Percentiles rank a stretch among this genome's conserved stretches.
Evolutionary conservation across 192 early-diverging fungal species (phyloP).

Genomic region (Podila epigama): DNA sequence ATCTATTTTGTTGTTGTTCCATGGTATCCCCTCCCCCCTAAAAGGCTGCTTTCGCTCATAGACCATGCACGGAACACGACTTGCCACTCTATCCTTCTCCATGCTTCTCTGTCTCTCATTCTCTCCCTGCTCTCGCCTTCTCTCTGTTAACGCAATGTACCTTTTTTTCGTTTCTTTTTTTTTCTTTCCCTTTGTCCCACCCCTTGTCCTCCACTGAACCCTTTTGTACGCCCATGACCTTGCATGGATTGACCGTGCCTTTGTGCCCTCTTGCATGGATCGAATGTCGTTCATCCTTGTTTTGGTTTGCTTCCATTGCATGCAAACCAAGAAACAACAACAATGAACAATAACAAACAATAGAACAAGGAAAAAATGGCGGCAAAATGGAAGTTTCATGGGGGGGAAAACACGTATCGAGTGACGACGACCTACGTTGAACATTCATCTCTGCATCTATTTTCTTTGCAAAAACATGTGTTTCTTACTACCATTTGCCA

Average conservation of each 20-base stretch:
- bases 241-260: neutral
- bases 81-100: too few relatives aligned
- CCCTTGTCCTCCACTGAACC: neutral
- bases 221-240: slow-evolving; percentile 1
- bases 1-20: too few relatives aligned
- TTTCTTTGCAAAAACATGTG: too few relatives aligned
- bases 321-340: neutral
- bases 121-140: neutral
- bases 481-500: too few relatives aligned
- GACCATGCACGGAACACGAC: too few relatives aligned
- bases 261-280: neutral
- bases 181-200: neutral
- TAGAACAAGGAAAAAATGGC: neutral
- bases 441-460: neutral
- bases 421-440: neutral
- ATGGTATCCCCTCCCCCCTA: too few relatives aligned
- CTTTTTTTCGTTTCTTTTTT: neutral
- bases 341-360: neutral
- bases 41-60: too few relatives aligned
- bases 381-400: neutral
- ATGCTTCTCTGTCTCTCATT: neutral
- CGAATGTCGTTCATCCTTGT: neutral
- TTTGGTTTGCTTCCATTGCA: neutral
- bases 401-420: neutral
- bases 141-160: neutral